These are phyloP conservation scores for Aspergillus latus DNA, from an alignment of 2,329 filamentous ascomycete genomes.

Conservation along the genomic window DNA sequence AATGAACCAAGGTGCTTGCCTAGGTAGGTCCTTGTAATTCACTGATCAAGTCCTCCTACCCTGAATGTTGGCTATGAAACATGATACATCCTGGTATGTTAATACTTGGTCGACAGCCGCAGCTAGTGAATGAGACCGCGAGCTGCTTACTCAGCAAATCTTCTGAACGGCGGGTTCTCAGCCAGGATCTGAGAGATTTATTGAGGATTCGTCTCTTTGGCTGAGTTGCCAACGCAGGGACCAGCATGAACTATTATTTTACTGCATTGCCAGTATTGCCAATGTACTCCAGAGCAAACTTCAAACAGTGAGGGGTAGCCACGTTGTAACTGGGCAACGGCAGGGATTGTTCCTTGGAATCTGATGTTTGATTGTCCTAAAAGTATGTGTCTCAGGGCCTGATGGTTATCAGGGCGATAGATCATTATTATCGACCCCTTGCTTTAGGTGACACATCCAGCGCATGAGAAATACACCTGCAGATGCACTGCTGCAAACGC, in stretches of 20 bases:
- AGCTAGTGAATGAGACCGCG: too few species aligned
- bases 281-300: neutral
- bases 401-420: neutral
- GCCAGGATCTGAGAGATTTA: too few species aligned
- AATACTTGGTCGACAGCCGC: too few species aligned
- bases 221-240: neutral
- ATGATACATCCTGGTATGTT: too few species aligned
- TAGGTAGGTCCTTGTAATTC: too few species aligned
- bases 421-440: constrained; percentile 5
- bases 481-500: neutral
- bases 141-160: too few species aligned
- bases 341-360: constrained; percentile 11
- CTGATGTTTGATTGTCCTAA: neutral
- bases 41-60: too few species aligned
- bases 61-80: too few species aligned
- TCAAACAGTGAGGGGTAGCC: neutral
- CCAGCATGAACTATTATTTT: neutral
- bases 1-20: too few species aligned
- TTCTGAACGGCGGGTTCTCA: too few species aligned
- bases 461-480: constrained; percentile 2
- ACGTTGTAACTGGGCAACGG: constrained; percentile 9
- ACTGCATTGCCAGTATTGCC: neutral
- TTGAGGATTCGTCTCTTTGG: too few species aligned
- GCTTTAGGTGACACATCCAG: constrained; percentile 1
- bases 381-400: neutral